Base-by-base conservation (phyloP, 2,329 filamentous ascomycete genomes). In the Aschersonia sp. region DNA sequence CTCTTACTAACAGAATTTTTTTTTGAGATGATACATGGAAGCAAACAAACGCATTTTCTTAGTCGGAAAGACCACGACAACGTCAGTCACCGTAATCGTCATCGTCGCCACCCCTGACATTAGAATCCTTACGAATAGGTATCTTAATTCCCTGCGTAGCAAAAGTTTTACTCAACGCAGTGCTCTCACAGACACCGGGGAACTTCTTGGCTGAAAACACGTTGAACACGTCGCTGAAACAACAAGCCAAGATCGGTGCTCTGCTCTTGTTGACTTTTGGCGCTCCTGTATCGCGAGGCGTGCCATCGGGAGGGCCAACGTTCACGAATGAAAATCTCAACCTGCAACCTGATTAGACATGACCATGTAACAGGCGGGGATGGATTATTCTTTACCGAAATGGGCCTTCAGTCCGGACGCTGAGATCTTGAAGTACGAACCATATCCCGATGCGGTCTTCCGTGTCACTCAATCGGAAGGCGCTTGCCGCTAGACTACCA, bases 191-290 rank as follows among this genome's bases (percentile, higher is more conserved):
- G 1, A 98, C 92, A 41, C 92, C 92, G 0, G 92, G 92, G 64
- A 98, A 98, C 59, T 95, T 95, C 74, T 98, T 98, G 44, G 92
- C 92, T 2, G 87, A 94, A 66, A 84, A 97, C 32, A 98, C 92
- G 47, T 87, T 86, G 70, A 98, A 97, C 3, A 81, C 75, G 5
- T 94, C 84, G 44, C 86, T 94, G 66, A 90, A 97, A 56, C 81
- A 83, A 7, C 82, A 84, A 1, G 90, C 88, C 14, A 97, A 74
- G 10, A 95, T 83, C 0, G 86, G 86, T 0, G 86, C 85, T 52
- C 80, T 81, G 48, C 81, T 83, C 39, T 77, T 82, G 62, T 88
- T 92, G 50, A 94, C 70, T 4, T 57, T 60, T 14, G 69, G 58
- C 5, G 64, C 59, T 32, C 64, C 64, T 37, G 68, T 62, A n/a